A percentile compares a stretch with the other conserved stretches of the same genome.
Evolutionary conservation across 257 asterid genomes (phyloP).

Genomic region (Gentiana dahurica): DNA sequence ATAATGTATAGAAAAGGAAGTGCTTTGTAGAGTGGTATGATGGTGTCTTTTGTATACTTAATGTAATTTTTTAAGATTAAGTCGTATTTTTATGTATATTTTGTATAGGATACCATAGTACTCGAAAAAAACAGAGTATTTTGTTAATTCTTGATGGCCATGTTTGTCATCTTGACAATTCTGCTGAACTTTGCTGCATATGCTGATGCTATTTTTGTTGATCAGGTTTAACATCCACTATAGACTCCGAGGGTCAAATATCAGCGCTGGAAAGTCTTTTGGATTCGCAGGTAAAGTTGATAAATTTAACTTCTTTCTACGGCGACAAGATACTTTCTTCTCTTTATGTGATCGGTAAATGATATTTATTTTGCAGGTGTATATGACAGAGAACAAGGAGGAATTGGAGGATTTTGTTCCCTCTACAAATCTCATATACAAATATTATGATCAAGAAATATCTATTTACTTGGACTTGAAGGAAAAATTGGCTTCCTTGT

Average conservation of each 20-base stretch:
- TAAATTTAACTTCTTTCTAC: background rate
- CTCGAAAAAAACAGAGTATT: too few species aligned
- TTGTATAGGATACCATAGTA: too few species aligned
- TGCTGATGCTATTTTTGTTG: background rate
- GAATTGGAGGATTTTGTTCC: conserved; percentile 33
- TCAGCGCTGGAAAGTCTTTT: conserved; percentile 63
- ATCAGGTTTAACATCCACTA: conserved; percentile 39
- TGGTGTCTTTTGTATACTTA: too few species aligned
- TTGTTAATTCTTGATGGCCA: too few species aligned
- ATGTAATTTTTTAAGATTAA: too few species aligned
- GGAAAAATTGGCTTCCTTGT: conserved; percentile 32
- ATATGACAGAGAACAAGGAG: conserved; percentile 25
- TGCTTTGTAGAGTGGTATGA: too few species aligned
- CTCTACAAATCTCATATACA: conserved; percentile 30
- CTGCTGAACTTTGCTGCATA: too few species aligned
- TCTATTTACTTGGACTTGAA: conserved; percentile 34
- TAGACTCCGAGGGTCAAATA: conserved; percentile 38
- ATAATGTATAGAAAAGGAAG: too few species aligned
- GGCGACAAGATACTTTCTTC: background rate
- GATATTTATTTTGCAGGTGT: conserved; percentile 34
- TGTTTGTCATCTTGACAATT: too few species aligned
- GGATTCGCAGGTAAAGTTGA: conserved; percentile 55
- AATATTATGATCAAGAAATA: conserved; percentile 41
- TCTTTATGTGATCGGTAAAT: background rate
- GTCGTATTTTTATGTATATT: too few species aligned